These are phyloP conservation scores for Globisporangium acanthophoron DNA, from an alignment of 352 stramenopile species.

Conservation along the genomic window DNA sequence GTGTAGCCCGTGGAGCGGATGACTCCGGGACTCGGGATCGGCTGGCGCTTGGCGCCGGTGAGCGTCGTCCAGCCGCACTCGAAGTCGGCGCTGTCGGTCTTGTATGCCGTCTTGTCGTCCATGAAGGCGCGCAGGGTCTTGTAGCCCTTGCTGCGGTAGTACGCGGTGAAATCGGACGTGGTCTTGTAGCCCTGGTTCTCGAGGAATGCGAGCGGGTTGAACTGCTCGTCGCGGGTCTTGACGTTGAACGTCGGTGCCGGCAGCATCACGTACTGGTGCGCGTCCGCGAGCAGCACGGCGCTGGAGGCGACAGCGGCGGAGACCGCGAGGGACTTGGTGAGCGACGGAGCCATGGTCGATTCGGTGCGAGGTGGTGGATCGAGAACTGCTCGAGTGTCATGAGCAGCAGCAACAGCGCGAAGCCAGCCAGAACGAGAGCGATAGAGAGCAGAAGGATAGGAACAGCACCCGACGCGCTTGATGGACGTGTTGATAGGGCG, in stretches of 20 bases:
- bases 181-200: constrained; percentile 42
- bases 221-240: constrained; percentile 26
- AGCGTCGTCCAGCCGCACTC: constrained; percentile 28
- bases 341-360: constrained; percentile 7
- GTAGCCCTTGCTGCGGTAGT: constrained; percentile 11
- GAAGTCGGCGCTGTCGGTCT: constrained; percentile 17
- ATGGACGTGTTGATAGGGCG: no score
- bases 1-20: constrained; percentile 47
- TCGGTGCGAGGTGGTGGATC: background rate
- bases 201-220: constrained; percentile 42
- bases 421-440: background rate
- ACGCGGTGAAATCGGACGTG: constrained; percentile 31
- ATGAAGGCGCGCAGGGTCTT: constrained; percentile 11
- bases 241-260: constrained; percentile 33
- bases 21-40: constrained; percentile 15
- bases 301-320: constrained; percentile 20
- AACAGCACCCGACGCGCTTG: background rate
- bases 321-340: constrained; percentile 16
- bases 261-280: constrained; percentile 33
- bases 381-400: constrained; percentile 1
- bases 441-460: background rate
- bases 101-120: constrained; percentile 15
- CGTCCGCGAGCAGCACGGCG: constrained; percentile 11
- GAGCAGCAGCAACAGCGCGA: background rate
- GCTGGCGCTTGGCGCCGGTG: constrained; percentile 18